Base-by-base conservation (phyloP, 2,329 filamentous ascomycete species). In the Colletotrichum costaricense region DNA sequence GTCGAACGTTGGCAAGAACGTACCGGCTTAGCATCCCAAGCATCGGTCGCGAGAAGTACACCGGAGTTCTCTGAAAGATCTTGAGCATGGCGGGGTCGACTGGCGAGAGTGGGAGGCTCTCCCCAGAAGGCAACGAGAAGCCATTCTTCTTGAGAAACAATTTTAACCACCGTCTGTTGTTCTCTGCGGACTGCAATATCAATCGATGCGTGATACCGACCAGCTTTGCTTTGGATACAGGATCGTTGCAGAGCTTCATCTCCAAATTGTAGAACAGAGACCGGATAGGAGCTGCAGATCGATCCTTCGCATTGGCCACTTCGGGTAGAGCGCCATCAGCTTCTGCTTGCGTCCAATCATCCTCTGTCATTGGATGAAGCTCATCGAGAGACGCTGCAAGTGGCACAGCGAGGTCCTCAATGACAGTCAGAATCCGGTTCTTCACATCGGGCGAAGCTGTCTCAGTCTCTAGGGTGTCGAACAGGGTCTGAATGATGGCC, bases 401-500 rank as follows among this genome's bases (percentile, higher is more conserved):
- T 14, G 65, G 58, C 5, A 64, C 52, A 2, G 59, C 69, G 14
- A 46, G 28, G 3, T 59, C n/a, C n/a, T 69, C 58, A 4, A 72
- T 38, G 5, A 63, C 38, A 19, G 5, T 5, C 5, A 69, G 3
- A 4, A 69, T 69, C 2, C 33, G 14, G 8, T 24, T 9, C 30
- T 30, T 64, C 28, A 59, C 30, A 35, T 55, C 42, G 28, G 30
- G 1, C 14, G 64, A 12, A 16, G 65, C 28, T 11, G 49, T 52
- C 11, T 63, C 58, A 6, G 7, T 12, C 5, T 38, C 46, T 12
- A 72, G 22, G 2, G 54, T 24, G 9, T 24, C 54, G 38, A 68
- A 68, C 11, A 72, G 26, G 52, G 64, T 63, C 35, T 68, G 49
- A 11, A 68, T 38, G 24, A 63, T 64, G 7, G 58, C 69, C 24